Evolutionary conservation across 2,329 filamentous ascomycete genomes (phyloP), one percentile per base, ranked within the genome.

Genomic region (Coccinonectria pachysandricola): DNA sequence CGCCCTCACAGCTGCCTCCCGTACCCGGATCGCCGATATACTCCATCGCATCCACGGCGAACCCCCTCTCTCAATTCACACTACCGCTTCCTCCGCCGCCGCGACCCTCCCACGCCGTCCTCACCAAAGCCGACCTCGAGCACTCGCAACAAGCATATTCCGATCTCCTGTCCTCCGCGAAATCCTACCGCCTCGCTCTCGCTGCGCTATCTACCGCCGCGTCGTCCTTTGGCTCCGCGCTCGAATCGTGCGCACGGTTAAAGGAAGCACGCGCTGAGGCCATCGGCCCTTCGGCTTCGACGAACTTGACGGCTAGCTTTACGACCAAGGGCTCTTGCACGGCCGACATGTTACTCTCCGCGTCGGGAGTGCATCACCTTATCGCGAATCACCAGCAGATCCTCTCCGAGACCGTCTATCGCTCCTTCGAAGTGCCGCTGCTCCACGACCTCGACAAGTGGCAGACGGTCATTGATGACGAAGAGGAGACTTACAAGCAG

Each of bases 321-420:
- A 62, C 61, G 12, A 55, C 53, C 21, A 53, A 56, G 22, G 61
- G 62, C 22, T 54, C 61, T 18, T 78, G 73, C 54, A 79, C 75
- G 1, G 75, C 74, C 10, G 73, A 79, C 51, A 62, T 64, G 27
- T 59, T 80, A 22, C 57, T 80, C 32, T 65, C 71, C 15, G 69
- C 73, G 8, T 69, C 71, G 17, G 75, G 75, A 18, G 63, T 79
- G 20, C 75, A 80, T 47, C 72, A 79, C 43, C 62, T 80, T 12
- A 61, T 79, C 31, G 75, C 75, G 23, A 80, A 79, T 53, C 75
- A 80, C 57, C 71, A 78, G 49, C 73, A 79, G 46, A 79, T 80
- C 41, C 64, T 80, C 4, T 71, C 65, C 37, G 75, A 80, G 53
- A 79, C 73, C 1, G 71, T 80, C 7, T 79, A 80, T 52, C 64